Base-by-base conservation (phyloP, 164 flowering plant genomes). In the Protea cynaroides region DNA sequence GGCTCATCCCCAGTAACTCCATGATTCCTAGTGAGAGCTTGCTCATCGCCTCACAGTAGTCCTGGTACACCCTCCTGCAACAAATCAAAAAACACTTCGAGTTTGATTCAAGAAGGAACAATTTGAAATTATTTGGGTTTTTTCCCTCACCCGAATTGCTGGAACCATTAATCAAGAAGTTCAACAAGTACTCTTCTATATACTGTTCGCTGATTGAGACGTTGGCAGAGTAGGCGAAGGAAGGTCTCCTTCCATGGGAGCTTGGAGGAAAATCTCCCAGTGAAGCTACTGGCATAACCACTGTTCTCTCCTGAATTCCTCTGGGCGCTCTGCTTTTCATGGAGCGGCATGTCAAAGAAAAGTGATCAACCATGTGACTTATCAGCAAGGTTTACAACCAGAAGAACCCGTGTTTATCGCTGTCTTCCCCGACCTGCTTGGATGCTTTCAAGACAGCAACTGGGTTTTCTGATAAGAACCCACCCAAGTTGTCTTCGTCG, bases 231-330 rank as follows among this genome's bases (percentile, higher is more conserved):
- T 78, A 82, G 2, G 71, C 44, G 57, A 89, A 81, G 76, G 24
- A 88, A 83, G 3, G 96, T 85, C 66, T 86, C 96, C 50, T 86
- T 88, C 96, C 96, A 88, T 9, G 95, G 95, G 34, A 86, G 88
- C 25, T 84, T 88, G 46, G 83, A 71, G 50, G 84, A 69, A 72
- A 85, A 88, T 57, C 92, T 70, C 2, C 82, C 84, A 5, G 79
- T 71, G 63, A 85, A 86, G 79, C 91, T 83, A 68, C 84, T 86
- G 1, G 91, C 81, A 71, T 84, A 88, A 7, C 91, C 91, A 71
- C 71, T 76, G 68, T 62, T 64, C 2, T 85, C 86, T 3, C 92
- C 95, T 7, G 17, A 13, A 67, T 79, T 80, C 70, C n/a, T n/a
- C n/a, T n/a, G n/a, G n/a, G n/a, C n/a, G n/a, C n/a, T n/a, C n/a